Percentiles rank a stretch among this genome's conserved stretches.
Conservation (phyloP, 768 basidiomycete genomes). For the Rhizopogon vesiculosus region DNA sequence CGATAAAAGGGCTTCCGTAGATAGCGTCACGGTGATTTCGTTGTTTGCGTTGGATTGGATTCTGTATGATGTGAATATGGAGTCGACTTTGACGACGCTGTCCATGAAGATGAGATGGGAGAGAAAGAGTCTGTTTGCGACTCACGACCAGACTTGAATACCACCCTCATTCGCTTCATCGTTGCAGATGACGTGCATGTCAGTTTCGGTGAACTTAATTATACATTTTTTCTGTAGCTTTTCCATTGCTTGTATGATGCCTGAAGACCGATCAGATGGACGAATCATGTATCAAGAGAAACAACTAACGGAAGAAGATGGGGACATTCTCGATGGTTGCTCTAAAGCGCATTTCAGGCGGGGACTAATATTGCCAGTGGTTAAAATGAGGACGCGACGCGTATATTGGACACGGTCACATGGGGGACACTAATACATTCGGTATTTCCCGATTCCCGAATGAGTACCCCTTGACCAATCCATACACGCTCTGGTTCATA, state of each 20-base stretch:
- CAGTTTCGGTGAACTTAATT: slow-evolving; percentile 69
- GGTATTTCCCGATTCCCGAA: not conserved
- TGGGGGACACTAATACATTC: slow-evolving; percentile 4
- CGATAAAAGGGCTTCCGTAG: slow-evolving; percentile 68
- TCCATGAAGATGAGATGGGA: slow-evolving; percentile 7
- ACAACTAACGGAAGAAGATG: slow-evolving; percentile 48
- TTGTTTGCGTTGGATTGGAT: slow-evolving; percentile 86
- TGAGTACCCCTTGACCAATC: not conserved
- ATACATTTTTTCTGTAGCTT: slow-evolving; percentile 83
- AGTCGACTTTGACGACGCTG: slow-evolving; percentile 61
- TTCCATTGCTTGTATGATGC: slow-evolving; percentile 76
- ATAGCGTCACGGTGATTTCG: slow-evolving; percentile 71
- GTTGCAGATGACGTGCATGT: slow-evolving; percentile 82
- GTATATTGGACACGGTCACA: slow-evolving; percentile 18
- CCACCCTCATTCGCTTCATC: slow-evolving; percentile 76
- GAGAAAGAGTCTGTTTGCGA: slow-evolving; percentile 27
- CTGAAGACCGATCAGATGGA: slow-evolving; percentile 31
- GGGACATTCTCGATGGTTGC: slow-evolving; percentile 54
- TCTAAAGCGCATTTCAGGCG: slow-evolving; percentile 57
- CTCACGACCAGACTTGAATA: slow-evolving; percentile 82
- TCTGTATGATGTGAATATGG: slow-evolving; percentile 71
- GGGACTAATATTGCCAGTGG: not conserved
- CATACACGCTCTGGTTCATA: slow-evolving; percentile 6
- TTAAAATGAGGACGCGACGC: slow-evolving; percentile 6
- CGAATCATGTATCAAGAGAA: not conserved